Evolutionary conservation across 2,329 filamentous ascomycete species (phyloP), one percentile per base, ranked within the genome.

Genomic region (Stemphylium beticola): DNA sequence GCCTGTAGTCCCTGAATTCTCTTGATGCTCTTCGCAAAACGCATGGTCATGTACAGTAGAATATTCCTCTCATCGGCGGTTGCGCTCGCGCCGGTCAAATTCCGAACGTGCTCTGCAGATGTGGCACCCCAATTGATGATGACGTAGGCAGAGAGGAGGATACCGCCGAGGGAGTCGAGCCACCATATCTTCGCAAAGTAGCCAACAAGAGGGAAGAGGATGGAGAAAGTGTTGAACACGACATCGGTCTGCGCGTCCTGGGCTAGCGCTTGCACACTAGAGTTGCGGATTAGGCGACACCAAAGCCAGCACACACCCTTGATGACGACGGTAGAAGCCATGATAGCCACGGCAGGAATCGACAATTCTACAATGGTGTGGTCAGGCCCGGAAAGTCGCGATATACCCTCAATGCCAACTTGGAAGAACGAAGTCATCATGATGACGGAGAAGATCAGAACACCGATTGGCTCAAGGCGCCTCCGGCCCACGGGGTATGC

Each of bases 11-110:
- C 91, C 72, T 95, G 91, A 57, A 96, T 95, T 71, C 91, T 88
- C 68, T 86, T 87, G 69, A 97, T 96, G 11, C 90, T 89, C 63
- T 90, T 91, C 40, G 92, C 92, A 71, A 96, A 96, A 17, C 93
- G 89, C 90, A 96, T 96, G 1, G 92, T 95, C 64, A 96, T 83
- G 76, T 97, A 97, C 1, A 96, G 82, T 18, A 96, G 76, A 41
- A 96, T 85, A 70, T 95, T 96, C 26, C 92, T 84, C 78, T 95
- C 88, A 65, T 93, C 90, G 0, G 90, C 87, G 1, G 87, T 86
- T 4, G 91, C 90, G 0, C 89, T 89, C 64, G 90, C 90, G 15
- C 91, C 91, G 0, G 88, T 90, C 26, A 95, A 78, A 67, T 93
- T 91, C 69, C 89, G 86, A 69, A 95, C 92, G 70, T 96, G 91